Percentiles rank a stretch among this genome's conserved stretches.
These are phyloP conservation scores for Pilobolus umbonatus DNA, from an alignment of 192 early-diverging fungal species.

Conservation along the genomic window DNA sequence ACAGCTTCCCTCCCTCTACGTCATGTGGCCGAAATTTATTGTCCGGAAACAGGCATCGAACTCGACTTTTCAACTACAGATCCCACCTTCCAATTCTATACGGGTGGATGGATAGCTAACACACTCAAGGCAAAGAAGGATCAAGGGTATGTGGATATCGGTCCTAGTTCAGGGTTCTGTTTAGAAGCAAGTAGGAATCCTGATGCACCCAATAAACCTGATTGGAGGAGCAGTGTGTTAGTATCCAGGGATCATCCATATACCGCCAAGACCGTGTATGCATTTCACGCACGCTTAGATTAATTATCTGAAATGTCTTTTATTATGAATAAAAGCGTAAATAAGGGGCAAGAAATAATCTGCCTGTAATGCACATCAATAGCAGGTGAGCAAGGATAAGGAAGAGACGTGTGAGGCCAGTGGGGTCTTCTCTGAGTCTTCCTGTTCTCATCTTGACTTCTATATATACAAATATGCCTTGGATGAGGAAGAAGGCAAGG, in stretches of 20 bases:
- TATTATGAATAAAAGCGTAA: constrained; percentile 12
- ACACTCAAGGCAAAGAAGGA: constrained; percentile 39
- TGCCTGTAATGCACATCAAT: constrained; percentile 6
- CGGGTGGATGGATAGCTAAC: constrained; percentile 65
- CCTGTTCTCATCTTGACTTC: constrained; percentile 14
- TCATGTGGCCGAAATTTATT: constrained; percentile 46
- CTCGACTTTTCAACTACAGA: constrained; percentile 62
- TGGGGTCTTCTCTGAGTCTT: constrained; percentile 5
- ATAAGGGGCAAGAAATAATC: constrained; percentile 21
- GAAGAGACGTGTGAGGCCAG: not conserved
- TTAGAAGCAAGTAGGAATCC: constrained; percentile 57
- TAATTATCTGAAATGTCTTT: constrained; percentile 5
- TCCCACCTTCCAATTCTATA: constrained; percentile 80
- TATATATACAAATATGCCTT: constrained; percentile 10
- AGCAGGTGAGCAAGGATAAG: not conserved
- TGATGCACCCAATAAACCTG: constrained; percentile 57
- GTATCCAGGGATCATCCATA: constrained; percentile 48
- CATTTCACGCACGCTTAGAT: constrained; percentile 31
- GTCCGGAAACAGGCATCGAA: constrained; percentile 51
- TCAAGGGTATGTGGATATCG: constrained; percentile 39
- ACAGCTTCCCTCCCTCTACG: constrained; percentile 18
- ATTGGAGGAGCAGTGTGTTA: constrained; percentile 51
- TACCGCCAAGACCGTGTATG: constrained; percentile 42
- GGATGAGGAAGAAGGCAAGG: constrained; percentile 6
- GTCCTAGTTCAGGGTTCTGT: constrained; percentile 62